Percentiles rank a stretch among this genome's conserved stretches.
Conservation (phyloP, 2,329 filamentous ascomycete genomes). For the Dothiorella sarmentorum region DNA sequence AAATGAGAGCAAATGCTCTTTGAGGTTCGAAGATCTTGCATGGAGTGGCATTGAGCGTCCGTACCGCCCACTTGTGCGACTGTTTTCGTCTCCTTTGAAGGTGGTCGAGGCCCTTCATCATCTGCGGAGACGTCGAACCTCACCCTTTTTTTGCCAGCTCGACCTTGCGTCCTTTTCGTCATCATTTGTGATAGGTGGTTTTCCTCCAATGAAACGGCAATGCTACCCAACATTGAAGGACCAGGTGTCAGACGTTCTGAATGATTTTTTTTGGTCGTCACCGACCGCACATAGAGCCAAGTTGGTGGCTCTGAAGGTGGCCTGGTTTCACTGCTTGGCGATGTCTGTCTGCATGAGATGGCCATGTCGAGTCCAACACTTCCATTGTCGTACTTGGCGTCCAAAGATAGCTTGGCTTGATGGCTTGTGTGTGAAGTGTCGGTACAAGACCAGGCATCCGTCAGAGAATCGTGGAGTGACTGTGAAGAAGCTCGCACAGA, state of each 20-base stretch:
- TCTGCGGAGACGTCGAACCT: too few relatives aligned
- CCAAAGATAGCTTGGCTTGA: slow-evolving; percentile 26
- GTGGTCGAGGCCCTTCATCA: too few relatives aligned
- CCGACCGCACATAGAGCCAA: slow-evolving; percentile 28
- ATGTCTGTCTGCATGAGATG: slow-evolving; percentile 24
- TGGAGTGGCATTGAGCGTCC: background rate
- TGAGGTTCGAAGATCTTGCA: slow-evolving; percentile 24
- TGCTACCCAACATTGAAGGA: too few relatives aligned
- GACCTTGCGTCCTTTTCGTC: too few relatives aligned
- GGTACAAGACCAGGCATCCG: slow-evolving; percentile 24
- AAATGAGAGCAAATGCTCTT: slow-evolving; percentile 27
- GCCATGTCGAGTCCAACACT: slow-evolving; percentile 27
- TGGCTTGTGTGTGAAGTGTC: slow-evolving; percentile 23
- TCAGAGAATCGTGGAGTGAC: slow-evolving; percentile 27
- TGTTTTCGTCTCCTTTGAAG: too few relatives aligned
- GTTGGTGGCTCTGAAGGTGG: slow-evolving; percentile 21
- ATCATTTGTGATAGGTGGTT: too few relatives aligned
- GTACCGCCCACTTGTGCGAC: too few relatives aligned
- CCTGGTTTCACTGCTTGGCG: background rate
- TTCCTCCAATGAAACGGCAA: too few relatives aligned
- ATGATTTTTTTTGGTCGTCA: slow-evolving; percentile 1
- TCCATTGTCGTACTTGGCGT: slow-evolving; percentile 21
- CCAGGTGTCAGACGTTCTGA: too few relatives aligned
- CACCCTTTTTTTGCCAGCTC: too few relatives aligned
- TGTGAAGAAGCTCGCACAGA: slow-evolving; percentile 21